Evolutionary conservation across 805 yeast species (phyloP), one percentile per base, ranked within the genome.

Genomic region (Brettanomyces sp.): DNA sequence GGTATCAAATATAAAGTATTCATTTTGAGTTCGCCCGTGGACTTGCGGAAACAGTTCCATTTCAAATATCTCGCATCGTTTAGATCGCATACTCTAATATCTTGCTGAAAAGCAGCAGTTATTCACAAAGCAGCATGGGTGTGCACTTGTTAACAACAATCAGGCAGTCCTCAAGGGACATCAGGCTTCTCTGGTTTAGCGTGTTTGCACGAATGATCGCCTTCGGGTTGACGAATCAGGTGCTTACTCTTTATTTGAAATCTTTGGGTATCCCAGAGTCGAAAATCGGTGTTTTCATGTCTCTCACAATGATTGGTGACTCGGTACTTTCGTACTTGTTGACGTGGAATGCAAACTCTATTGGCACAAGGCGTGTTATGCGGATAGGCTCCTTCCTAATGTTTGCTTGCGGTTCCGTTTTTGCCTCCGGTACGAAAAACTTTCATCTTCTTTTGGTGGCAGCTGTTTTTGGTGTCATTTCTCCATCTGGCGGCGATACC

Each of bases 401-500:
- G 95, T 54, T 76, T 3, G 50, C 67, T 0, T 73, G 93, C 18
- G 95, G 95, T 1, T 42, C 75, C 1, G 72, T 76, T 0, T 88
- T 88, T 59, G 75, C 82, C n/a, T 53, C 64, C 0, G 63, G 65
- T 23, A 67, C 70, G 49, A 69, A 76, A 33, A 75, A 76, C 52
- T 86, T 69, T 59, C 57, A 64, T 51, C 50, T 82, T 1, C 66
- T 88, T 36, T 64, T 88, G 21, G 23, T 70, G 2, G 93, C 93
- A 7, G 93, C 95, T 2, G 74, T 85, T 2, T 47, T 85, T 30
- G 96, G 96, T 1, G 95, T 88, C 14, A 84, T 88, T 6, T 85
- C 95, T 2, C 93, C 95, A 2, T 79, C 87, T 28, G 95, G 96
- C 23, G 89, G 82, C 56, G 96, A 88, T 57, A 86, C 90, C 0